These are phyloP conservation scores for Leishmania arabica DNA, from an alignment of 208 protist genomes.

Conservation along the genomic window DNA sequence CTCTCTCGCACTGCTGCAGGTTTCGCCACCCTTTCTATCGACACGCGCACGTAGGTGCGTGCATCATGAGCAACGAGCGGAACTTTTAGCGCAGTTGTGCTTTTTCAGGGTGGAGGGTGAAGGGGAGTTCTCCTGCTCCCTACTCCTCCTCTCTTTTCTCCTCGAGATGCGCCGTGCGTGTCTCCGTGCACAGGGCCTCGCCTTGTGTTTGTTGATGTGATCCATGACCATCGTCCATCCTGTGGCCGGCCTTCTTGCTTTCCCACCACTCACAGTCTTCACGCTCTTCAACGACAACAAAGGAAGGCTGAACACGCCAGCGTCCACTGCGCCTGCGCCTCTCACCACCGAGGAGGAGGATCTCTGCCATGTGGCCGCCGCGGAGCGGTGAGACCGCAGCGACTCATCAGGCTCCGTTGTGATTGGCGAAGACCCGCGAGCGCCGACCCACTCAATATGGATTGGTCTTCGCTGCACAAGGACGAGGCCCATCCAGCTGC, in stretches of 20 bases:
- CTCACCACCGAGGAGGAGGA: neutral
- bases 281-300: neutral
- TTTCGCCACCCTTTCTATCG: neutral
- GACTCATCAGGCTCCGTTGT: neutral
- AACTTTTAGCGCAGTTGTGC: no score
- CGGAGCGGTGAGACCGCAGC: neutral
- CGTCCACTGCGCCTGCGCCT: neutral
- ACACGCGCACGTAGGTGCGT: neutral
- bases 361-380: neutral
- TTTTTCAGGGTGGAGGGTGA: no score
- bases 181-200: no score
- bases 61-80: neutral
- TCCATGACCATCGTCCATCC: neutral
- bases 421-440: neutral
- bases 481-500: constrained; percentile 9
- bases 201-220: no score
- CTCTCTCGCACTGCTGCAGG: neutral
- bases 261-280: neutral
- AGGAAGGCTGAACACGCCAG: no score
- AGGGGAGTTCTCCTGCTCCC: no score
- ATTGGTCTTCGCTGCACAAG: constrained; percentile 2
- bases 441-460: neutral
- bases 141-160: no score
- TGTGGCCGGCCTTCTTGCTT: neutral
- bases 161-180: no score